These are phyloP conservation scores for Sporothrix mexicana DNA, from an alignment of 2,329 filamentous ascomycete genomes.

Conservation along the genomic window DNA sequence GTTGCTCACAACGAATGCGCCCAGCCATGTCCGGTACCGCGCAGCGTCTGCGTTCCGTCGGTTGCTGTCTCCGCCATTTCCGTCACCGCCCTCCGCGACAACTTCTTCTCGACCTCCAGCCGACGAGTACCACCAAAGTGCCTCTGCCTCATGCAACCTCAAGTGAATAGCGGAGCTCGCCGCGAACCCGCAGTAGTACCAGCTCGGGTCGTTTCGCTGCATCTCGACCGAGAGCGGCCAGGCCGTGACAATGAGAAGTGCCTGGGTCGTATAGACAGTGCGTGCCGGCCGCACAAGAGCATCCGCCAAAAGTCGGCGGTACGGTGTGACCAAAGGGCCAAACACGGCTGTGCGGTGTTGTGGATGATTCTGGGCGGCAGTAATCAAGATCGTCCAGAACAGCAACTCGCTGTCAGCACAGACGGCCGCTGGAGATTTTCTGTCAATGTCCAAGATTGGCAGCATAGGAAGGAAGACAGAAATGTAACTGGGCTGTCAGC, in stretches of 20 bases:
- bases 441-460: conserved; percentile 25
- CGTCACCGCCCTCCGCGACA: not conserved
- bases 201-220: conserved; percentile 31
- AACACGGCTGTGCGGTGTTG: not conserved
- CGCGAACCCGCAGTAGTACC: conserved; percentile 32
- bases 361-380: conserved; percentile 27
- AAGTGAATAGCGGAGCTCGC: conserved; percentile 25
- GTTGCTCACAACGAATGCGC: conserved; percentile 4
- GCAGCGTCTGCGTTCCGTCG: not conserved
- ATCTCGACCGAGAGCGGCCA: conserved; percentile 28
- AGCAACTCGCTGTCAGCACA: conserved; percentile 29
- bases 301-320: conserved; percentile 21
- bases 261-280: conserved; percentile 29
- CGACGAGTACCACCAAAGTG: conserved; percentile 23
- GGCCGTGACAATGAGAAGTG: conserved; percentile 19
- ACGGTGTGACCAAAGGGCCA: not conserved
- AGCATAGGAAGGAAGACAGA: conserved; percentile 10
- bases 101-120: not conserved
- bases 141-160: conserved; percentile 26
- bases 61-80: not conserved
- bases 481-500: not conserved
- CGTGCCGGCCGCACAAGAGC: not conserved
- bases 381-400: conserved; percentile 31
- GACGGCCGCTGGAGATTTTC: conserved; percentile 4
- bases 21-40: conserved; percentile 1